Evolutionary conservation across 768 basidiomycete species (phyloP), one percentile per base, ranked within the genome.

Genomic region (Mycena galericulata): DNA sequence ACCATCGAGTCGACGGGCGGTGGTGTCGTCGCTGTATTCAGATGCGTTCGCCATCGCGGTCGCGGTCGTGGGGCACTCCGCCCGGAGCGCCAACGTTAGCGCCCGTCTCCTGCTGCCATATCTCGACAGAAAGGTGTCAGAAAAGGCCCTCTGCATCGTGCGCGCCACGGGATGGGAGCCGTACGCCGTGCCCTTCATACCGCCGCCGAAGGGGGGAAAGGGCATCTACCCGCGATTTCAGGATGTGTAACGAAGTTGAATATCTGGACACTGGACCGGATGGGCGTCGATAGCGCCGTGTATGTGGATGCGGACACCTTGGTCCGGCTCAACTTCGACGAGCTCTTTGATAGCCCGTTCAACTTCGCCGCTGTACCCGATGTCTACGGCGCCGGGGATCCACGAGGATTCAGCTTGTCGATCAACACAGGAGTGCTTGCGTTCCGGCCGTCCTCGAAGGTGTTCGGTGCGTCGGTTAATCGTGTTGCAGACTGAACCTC

Each of bases 401-500:
- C 60, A 15, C 36, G 73, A 17, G 71, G 73, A 8, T 81, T 77
- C 75, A 64, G 65, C 26, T 46, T 77, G 30, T 67, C 69, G 14
- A 80, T 82, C 73, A 82, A 83, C 62, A 78, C 80, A 3, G 81
- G 79, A n/a, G 77, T 82, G 22, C 72, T 83, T 30, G 73, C 69
- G 49, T 70, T 79, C 30, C 80, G 76, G 20, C 78, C 82, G 11
- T 77, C 77, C n/a, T 66, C 73, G 18, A 62, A 62, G 6, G 72
- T 78, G 20, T 76, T 77, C 63, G 65, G 41, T 60, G 34, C 41
- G 46, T 47, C n/a, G 4, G 22, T 29, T 45, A 17, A 8, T n/a
- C 27, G 38, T 30, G 15, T 8, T n/a, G 26, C 11, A 15, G 24
- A 29, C 5, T 7, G n/a, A n/a, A 45, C 43, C 17, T 22, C 43